Base-by-base conservation (phyloP, 108 stramenopile genomes). In the Cyclostephanos invisitatus region DNA sequence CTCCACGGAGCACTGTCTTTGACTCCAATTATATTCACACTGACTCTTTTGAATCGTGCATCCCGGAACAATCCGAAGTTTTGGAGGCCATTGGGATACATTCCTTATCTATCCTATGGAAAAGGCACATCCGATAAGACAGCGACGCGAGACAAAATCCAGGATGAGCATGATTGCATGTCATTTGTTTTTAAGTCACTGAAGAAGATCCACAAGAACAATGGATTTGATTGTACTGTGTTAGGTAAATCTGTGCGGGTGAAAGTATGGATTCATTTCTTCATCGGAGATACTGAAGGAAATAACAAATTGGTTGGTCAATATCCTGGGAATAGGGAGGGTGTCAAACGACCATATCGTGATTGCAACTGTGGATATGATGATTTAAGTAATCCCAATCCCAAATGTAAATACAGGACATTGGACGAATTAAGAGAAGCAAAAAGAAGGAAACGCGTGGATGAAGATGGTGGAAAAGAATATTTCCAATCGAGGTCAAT, bases 61-160 rank as follows among this genome's bases (percentile, higher is more conserved):
- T 25, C 54, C 8, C 36, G 53, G 42, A 36, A 49, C 27, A 56
- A 57, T 17, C 11, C 22, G 2, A 12, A 68, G 24, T 68, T 68
- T 35, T 68, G 68, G 68, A 25, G 22, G 29, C 49, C 51, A 22
- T 7, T 68, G 4, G 68, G 32, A 40, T 68, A 55, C 35, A 57
- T 68, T 32, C 68, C 68, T 29, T 38, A 68, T 17, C 32, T 68
- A 14, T 36, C 29, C 51, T 67, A 50, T 28, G 49, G 15, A 15
- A 36, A 53, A 25, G 24, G 24, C 24, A 24, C 51, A 24, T 21
- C 22, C 24, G 51, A 24, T 21, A 53, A 53, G 51, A 24, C 7
- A 20, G 20, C 51, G 7, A 24, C 51, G 20, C 1, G 51, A 24
- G 24, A 53, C 24, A 53, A 53, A 53, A 53, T 53, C 7, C 51